phyloP scores from a whole-genome alignment of 768 basidiomycete genomes.

The Imleria badia region DNA sequence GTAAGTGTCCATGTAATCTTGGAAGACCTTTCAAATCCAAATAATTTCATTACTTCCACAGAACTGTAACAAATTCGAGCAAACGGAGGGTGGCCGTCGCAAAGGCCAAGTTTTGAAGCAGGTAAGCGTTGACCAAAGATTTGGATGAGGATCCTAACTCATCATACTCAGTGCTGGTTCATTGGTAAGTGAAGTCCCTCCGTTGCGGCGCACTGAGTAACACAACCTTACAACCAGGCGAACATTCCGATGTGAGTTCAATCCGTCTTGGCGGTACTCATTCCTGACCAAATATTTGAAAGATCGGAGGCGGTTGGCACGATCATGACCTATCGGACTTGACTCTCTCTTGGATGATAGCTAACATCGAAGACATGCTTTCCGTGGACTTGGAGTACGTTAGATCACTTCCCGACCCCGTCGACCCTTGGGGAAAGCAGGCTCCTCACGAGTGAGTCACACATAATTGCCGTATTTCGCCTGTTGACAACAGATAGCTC shows the following conservation, averaged over 20 bases:
- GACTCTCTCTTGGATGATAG: slow-evolving; percentile 62
- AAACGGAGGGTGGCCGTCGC: slow-evolving; percentile 47
- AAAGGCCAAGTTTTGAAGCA: slow-evolving; percentile 65
- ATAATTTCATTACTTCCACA: slow-evolving; percentile 21
- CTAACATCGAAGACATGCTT: slow-evolving; percentile 54
- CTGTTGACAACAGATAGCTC: slow-evolving; percentile 38
- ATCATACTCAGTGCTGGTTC: slow-evolving; percentile 61
- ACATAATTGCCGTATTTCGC: neutral
- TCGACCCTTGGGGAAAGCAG: slow-evolving; percentile 60
- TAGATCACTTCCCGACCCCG: slow-evolving; percentile 47
- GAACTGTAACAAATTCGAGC: slow-evolving; percentile 64
- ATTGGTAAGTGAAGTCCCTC: slow-evolving; percentile 42
- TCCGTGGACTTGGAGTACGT: slow-evolving; percentile 58
- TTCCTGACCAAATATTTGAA: neutral
- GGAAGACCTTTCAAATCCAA: neutral
- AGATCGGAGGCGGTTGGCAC: slow-evolving; percentile 72
- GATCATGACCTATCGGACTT: slow-evolving; percentile 69
- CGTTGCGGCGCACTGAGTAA: neutral
- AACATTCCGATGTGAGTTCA: slow-evolving; percentile 26
- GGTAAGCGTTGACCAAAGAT: slow-evolving; percentile 33
- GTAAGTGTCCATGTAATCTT: slow-evolving; percentile 37
- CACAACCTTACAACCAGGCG: slow-evolving; percentile 22
- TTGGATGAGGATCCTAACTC: slow-evolving; percentile 3
- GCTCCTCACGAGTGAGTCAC: slow-evolving; percentile 57
- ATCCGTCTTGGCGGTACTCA: neutral